Conservation (phyloP, 495 filamentous ascomycete genomes). For the Aspergillus indologenus region DNA sequence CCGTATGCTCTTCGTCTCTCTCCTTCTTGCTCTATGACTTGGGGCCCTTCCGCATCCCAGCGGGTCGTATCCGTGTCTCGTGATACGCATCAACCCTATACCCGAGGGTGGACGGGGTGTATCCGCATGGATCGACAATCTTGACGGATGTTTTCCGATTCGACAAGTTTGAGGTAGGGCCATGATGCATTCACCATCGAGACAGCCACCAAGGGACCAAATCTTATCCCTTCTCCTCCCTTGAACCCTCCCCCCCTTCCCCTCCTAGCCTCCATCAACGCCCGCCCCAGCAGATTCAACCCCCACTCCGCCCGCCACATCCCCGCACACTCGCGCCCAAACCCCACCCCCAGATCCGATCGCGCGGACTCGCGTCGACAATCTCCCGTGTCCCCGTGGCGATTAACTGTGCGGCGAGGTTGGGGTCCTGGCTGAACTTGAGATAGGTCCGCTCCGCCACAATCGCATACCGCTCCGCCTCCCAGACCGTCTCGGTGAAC, state of each 20-base stretch:
- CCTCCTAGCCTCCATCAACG: not conserved
- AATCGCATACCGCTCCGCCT: no score
- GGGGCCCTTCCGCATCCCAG: no score
- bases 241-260: no score
- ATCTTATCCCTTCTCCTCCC: no score
- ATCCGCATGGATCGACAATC: no score
- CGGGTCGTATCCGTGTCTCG: no score
- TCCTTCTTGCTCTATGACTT: not conserved
- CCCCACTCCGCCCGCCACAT: not conserved
- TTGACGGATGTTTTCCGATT: not conserved
- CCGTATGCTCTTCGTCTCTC: not conserved
- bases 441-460: not conserved
- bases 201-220: no score
- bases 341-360: not conserved
- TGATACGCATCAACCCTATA: not conserved
- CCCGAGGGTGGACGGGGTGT: not conserved
- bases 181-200: no score
- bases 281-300: not conserved
- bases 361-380: not conserved
- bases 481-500: no score
- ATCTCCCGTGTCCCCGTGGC: not conserved
- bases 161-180: no score
- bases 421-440: not conserved
- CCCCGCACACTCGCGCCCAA: not conserved
- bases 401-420: not conserved